Percentiles rank a stretch among this genome's conserved stretches.
phyloP scores from a whole-genome alignment of 768 basidiomycete genomes.

The Calocybe indica region DNA sequence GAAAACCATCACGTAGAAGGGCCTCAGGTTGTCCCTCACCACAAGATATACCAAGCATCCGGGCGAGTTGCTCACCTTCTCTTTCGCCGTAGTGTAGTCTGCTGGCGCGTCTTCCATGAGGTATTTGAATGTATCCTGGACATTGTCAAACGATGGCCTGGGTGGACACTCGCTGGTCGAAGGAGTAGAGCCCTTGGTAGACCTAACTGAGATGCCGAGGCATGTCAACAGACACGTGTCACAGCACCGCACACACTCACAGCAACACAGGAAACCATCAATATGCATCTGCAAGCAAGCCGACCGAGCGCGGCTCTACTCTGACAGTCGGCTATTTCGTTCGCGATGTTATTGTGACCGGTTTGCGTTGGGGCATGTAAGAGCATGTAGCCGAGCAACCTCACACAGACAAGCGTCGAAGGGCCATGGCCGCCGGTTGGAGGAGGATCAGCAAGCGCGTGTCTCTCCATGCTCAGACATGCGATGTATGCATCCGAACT shows the following conservation, averaged over 20 bases:
- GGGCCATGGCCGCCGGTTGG: no score
- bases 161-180: slow-evolving; percentile 8
- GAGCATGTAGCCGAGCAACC: slow-evolving; percentile 1
- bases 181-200: slow-evolving; percentile 14
- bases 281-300: no score
- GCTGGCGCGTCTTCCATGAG: slow-evolving; percentile 4
- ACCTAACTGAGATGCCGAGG: slow-evolving; percentile 4
- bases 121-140: neutral
- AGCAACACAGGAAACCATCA: no score
- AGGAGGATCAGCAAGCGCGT: no score
- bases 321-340: neutral
- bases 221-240: no score
- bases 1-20: slow-evolving; percentile 14
- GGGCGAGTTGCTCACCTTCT: slow-evolving; percentile 1
- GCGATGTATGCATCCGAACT: no score
- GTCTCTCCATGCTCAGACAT: no score
- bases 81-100: slow-evolving; percentile 8
- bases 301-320: no score
- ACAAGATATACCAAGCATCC: neutral
- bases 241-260: no score
- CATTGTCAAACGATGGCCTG: slow-evolving; percentile 11
- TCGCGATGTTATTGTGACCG: neutral
- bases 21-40: slow-evolving; percentile 5
- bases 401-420: neutral
- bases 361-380: slow-evolving; percentile 1